Evolutionary conservation across 1,284 basidiomycete species (phyloP).

Genomic region (Calocybe gambosa): DNA sequence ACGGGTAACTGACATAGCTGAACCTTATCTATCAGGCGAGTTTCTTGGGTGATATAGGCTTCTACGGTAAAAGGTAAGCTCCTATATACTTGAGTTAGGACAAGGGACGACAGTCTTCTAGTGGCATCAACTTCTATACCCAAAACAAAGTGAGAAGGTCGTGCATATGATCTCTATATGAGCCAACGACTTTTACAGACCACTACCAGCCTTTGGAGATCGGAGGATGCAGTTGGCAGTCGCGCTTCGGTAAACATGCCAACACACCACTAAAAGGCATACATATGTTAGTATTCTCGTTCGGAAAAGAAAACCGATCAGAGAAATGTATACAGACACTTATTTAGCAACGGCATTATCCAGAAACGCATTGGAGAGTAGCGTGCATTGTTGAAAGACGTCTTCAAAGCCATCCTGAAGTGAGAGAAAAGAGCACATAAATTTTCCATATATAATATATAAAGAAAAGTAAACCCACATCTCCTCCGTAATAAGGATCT

Average conservation of each 20-base stretch:
- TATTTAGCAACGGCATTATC: conserved; percentile 43
- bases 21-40: conserved; percentile 46
- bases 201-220: conserved; percentile 76
- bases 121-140: conserved; percentile 87
- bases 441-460: not conserved
- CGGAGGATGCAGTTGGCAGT: conserved; percentile 73
- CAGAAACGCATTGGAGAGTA: conserved; percentile 69
- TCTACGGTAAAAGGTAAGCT: conserved; percentile 81
- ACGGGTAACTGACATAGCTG: not conserved
- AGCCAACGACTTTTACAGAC: conserved; percentile 42
- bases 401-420: conserved; percentile 50
- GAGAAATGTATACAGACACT: not conserved
- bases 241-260: conserved; percentile 82
- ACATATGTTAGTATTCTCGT: not conserved
- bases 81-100: not conserved
- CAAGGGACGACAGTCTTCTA: conserved; percentile 20
- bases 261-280: conserved; percentile 49
- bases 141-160: conserved; percentile 68
- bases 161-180: conserved; percentile 1
- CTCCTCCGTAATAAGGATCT: conserved; percentile 58
- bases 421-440: not conserved
- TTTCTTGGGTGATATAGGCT: conserved; percentile 82
- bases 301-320: not conserved
- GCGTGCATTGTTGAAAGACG: conserved; percentile 58
- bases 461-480: conserved; percentile 4